Base-by-base conservation (phyloP, 176 grass and related monocot species). In the Carex pumila region DNA sequence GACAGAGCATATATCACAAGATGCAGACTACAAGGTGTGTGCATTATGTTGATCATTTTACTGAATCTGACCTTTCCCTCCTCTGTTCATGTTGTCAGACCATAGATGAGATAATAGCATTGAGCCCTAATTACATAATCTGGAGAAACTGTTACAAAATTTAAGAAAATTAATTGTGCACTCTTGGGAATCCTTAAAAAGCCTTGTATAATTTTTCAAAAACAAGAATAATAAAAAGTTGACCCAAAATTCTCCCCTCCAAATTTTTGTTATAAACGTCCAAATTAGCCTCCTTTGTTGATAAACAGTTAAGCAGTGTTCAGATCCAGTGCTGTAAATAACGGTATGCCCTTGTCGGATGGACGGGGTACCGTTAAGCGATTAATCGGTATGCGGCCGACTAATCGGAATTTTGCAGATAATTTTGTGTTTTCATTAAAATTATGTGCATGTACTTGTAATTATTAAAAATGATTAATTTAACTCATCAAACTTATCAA, bases 1-100 rank as follows among this genome's bases (percentile, higher is more conserved):
- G 29, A 91, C 68, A 55, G 87, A 93, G 65, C 96, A 95, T 86
- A 84, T 92, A 2, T 39, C 76, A 31, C 92, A 95, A 83, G 93
- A 99, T 87, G 69, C 56, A 37, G 93, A 99, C 18, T 99, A 93
- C 87, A 99, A 99, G 86, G 93, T 98, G 87, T 22, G 85, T 85
- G 57, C 25, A 30, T 76, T 13, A 76, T 76, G 30, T 49, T 71
- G 18, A 36, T 49, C 8, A 71, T 79, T 29, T 68, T 61, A 71
- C 70, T 74, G 65, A 80, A 54, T 53, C 41, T 53, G 71, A 53
- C 6, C 32, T 87, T 81, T 49, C 29, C 29, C 60, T 49, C 34
- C 12, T 71, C 39, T 52, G 43, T 60, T 81, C 11, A 64, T 67
- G 6, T 19, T 83, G 57, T 85, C 67, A n/a, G 72, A 53, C 65